Evolutionary conservation across 257 asterid genomes (phyloP), one percentile per base, ranked within the genome.

Genomic region (Osmanthus fragrans): DNA sequence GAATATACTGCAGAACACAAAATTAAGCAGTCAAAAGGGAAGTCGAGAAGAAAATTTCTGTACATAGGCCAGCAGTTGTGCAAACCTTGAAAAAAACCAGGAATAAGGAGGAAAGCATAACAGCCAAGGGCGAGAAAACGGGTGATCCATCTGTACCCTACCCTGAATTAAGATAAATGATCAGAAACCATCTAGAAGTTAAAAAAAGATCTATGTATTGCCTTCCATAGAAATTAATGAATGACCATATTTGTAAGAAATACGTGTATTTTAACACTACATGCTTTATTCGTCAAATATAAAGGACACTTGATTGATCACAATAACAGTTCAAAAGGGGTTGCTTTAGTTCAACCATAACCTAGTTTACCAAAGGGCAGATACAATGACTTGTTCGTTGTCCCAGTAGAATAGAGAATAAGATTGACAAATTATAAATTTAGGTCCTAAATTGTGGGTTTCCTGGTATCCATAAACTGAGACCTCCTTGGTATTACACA

Each of bases 51-150:
- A 73, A 54, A n/a, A 60, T 27, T 73, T 19, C 29, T 30, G 37
- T 39, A 64, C 33, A 67, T 85, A 74, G 32, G 67, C 10, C 25
- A 19, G 37, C 36, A 72, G 39, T 63, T 68, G 67, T 40, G 37
- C 89, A 74, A 83, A 96, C 99, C 97, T 93, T 91, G 99, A 82
- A 96, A 15, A 83, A 96, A 90, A 69, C 99, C 99, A 54, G 99
- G 99, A 65, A 90, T 73, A 76, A 96, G 92, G 54, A 96, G 88
- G 81, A 90, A 25, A 13, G 97, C 79, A 81, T 96, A 96, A 83
- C 90, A 96, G 73, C 98, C 97, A 71, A 96, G 98, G 76, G 97
- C 96, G 79, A 93, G 90, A 87, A 93, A 92, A 86, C 93, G 89
- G 80, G 84, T 82, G 27, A 96, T 88, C 96, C 96, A 96, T 86